Evolutionary conservation across 352 stramenopile species (phyloP), one percentile per base, ranked within the genome.

Genomic region (Thraustochytrium sp.): DNA sequence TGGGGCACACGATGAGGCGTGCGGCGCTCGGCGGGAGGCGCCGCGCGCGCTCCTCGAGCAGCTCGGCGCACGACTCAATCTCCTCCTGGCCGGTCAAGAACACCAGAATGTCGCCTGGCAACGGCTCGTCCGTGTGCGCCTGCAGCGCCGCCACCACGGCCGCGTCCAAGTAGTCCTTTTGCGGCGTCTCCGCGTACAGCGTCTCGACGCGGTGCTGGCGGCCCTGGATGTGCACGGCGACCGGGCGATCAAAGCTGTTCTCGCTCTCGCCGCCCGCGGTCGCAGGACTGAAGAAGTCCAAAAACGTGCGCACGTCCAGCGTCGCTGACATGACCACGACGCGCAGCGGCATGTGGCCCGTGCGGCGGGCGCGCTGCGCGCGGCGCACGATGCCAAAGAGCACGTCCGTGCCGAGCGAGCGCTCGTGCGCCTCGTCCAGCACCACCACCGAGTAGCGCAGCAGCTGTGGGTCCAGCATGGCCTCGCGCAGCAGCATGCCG

Each of bases 311-410:
- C 37, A 98, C 92, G 82, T 99, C 93, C 34, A 99, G 88, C 42
- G 96, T 99, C 51, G 96, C 97, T n/a, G 94, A 98, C 95, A 99
- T 99, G 78, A 99, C 94, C 36, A 98, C 91, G 13, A 99, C 91
- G 77, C 93, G 94, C n/a, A 98, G 51, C n/a, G 61, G 61, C 42
- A 84, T 76, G 87, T 31, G 26, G 31, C 62, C 76, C 8, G 4
- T 26, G 49, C 88, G 90, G 44, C 92, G 90, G 82, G 91, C 92
- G 49, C 91, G 85, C 38, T 94, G 90, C 65, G 99, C 96, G 23
- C 89, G 90, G 88, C 94, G 93, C 59, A 94, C 89, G 83, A 98
- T 93, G 5, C 90, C 88, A 82, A 93, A 93, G 46, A 97, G 86
- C 75, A 97, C 96, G 85, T 98, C 94, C 1, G 94, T 98, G 82